These are phyloP conservation scores for Metschnikowia lachancei DNA, from an alignment of 805 yeast genomes.

Conservation along the genomic window DNA sequence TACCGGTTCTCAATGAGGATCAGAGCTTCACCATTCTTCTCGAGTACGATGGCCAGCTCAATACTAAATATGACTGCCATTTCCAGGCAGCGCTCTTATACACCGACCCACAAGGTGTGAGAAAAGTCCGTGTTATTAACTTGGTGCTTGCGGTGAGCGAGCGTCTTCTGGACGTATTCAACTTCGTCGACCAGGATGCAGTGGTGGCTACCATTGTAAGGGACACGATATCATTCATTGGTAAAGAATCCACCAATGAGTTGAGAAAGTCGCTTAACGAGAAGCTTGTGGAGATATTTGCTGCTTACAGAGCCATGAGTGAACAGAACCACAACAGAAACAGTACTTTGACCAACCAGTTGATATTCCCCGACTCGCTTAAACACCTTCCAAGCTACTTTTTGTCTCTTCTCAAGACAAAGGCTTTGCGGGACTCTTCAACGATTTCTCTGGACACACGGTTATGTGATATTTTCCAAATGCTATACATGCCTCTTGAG, in stretches of 20 bases:
- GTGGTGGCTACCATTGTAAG: slow-evolving; percentile 39
- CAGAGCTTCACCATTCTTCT: slow-evolving; percentile 70
- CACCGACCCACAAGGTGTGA: slow-evolving; percentile 69
- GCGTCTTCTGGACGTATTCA: slow-evolving; percentile 67
- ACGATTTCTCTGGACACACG: slow-evolving; percentile 61
- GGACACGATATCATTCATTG: slow-evolving; percentile 41
- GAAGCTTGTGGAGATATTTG: slow-evolving; percentile 44
- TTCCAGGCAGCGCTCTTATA: slow-evolving; percentile 89
- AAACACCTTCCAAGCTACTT: slow-evolving; percentile 66
- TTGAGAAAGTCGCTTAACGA: slow-evolving; percentile 39
- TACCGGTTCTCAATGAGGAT: slow-evolving; percentile 63
- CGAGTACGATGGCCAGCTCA: slow-evolving; percentile 71
- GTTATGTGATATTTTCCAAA: slow-evolving; percentile 49
- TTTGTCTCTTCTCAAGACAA: slow-evolving; percentile 67
- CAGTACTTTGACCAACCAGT: slow-evolving; percentile 47
- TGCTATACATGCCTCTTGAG: slow-evolving; percentile 54
- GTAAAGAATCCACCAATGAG: slow-evolving; percentile 38
- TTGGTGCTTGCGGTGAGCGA: slow-evolving; percentile 78
- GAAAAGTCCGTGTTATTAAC: slow-evolving; percentile 87
- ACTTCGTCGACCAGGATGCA: slow-evolving; percentile 68
- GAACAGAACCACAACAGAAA: slow-evolving; percentile 38
- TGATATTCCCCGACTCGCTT: slow-evolving; percentile 80
- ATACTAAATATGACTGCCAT: slow-evolving; percentile 72
- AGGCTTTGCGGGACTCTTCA: slow-evolving; percentile 53
- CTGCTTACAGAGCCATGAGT: slow-evolving; percentile 51